Evolutionary conservation across 2,329 filamentous ascomycete genomes (phyloP), one percentile per base, ranked within the genome.

Genomic region (Conoideocrella luteorostrata): DNA sequence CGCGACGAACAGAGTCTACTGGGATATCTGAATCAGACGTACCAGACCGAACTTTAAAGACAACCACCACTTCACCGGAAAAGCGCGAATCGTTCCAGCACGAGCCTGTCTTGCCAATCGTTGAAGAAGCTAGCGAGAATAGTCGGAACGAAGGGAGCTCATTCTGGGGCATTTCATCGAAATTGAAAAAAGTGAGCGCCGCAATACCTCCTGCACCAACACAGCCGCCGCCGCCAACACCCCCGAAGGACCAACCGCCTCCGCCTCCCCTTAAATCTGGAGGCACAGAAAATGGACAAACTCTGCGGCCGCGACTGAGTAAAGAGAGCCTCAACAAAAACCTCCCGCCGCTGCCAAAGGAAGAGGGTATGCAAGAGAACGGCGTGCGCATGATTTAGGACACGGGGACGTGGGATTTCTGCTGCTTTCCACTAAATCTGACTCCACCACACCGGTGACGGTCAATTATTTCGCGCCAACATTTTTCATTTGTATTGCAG

Each of bases 81-180:
- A 46, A 72, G 71, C 51, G 75, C 68, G 59, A 86, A 71, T 64
- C 76, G 68, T 18, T 75, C 69, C 56, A 72, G 71, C 84, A 54
- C 60, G 80, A 61, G 56, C 60, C 60, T 57, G 75, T 66, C 1
- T 68, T 97, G 2, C 91, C 91, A 0, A 83, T 96, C 9, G 89
- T 97, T 6, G 87, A 95, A 53, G 91, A 97, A 65, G 84, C 81
- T n/a, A 86, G 81, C 5, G 91, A 96, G 62, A 82, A 74, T 43
- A 79, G 77, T 56, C 72, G 71, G 18, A 66, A 68, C 46, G 77
- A 75, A 37, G 60, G 35, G 5, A 17, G n/a, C 7, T 29, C 46
- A n/a, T 17, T 21, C 4, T 39, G 43, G 46, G 69, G 70, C 1
- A 47, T 59, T 24, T 71, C 70, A 3, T 69, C 72, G 0, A 63